These are phyloP conservation scores for Daldinia bambusicola DNA, from an alignment of 495 filamentous ascomycete genomes.

Conservation along the genomic window DNA sequence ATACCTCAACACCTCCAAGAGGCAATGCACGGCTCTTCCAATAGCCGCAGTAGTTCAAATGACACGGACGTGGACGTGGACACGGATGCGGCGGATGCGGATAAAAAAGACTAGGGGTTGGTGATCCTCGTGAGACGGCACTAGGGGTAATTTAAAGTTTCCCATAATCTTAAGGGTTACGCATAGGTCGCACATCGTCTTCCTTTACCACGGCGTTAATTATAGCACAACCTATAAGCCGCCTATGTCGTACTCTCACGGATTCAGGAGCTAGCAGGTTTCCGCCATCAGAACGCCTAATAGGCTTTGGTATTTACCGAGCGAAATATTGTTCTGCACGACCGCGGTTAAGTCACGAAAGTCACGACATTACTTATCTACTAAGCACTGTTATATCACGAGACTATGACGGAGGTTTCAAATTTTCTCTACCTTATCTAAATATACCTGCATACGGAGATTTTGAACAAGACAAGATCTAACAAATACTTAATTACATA, in stretches of 20 bases:
- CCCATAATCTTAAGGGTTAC: not conserved
- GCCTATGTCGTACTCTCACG: not conserved
- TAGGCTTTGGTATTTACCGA: not conserved
- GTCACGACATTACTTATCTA: not conserved
- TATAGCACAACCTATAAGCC: not conserved
- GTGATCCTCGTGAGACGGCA: not conserved
- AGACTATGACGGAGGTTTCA: constrained; percentile 40
- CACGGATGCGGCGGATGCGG: no score
- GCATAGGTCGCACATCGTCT: not conserved
- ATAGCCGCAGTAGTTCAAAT: constrained; percentile 49
- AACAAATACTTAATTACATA: constrained; percentile 21
- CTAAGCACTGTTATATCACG: constrained; percentile 18
- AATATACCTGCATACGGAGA: constrained; percentile 37
- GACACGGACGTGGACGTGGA: constrained; percentile 63
- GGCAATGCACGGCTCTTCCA: constrained; percentile 23
- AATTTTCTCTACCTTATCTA: constrained; percentile 30
- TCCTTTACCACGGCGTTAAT: not conserved
- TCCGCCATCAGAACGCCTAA: not conserved
- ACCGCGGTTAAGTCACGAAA: not conserved
- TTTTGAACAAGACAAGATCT: constrained; percentile 17
- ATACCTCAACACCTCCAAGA: constrained; percentile 52
- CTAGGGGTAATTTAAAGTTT: not conserved
- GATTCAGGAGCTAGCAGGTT: not conserved
- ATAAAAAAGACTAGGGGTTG: constrained; percentile 10
- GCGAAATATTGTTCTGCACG: not conserved